Evolutionary conservation across 768 basidiomycete genomes (phyloP), one percentile per base, ranked within the genome.

Genomic region (Chalciporus chontae): DNA sequence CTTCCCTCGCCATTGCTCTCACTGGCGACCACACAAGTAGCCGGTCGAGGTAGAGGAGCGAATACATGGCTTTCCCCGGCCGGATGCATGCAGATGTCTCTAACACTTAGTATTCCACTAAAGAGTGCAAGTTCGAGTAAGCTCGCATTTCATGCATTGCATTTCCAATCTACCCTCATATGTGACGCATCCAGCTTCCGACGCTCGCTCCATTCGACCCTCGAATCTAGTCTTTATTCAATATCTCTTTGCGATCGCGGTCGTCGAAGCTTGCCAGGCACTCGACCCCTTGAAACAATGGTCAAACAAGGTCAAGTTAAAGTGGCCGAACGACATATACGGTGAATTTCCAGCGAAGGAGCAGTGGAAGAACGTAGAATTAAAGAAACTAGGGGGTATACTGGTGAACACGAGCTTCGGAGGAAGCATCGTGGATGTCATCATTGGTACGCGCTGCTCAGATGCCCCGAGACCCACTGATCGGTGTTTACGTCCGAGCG

Each of bases 261-360:
- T 97, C n/a, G 81, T 85, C 15, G 87, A 94, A 57, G 93, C 87
- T 1, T 90, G 90, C 56, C 77, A 83, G 2, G 70, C 71, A 2
- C 71, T 59, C 9, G 75, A 84, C n/a, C 72, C 85, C 0, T 80
- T 49, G 40, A 19, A 65, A 48, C 19, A 15, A 29, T 73, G 71
- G 44, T 84, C 80, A 11, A 69, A 80, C 3, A 73, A 74, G 13
- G 79, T 96, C 10, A 76, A 84, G 36, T 71, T 98, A 21, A 98
- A 97, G 67, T 98, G 96, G 96, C 96, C 95, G 17, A 98, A 98
- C 61, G 96, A 98, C 59, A 73, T 99, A 4, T 97, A 97, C 60
- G 87, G 84, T 2, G 75, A 83, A 36, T 72, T 76, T 36, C 81
- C 73, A 29, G 70, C 66, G 4, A 72, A 65, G 2, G 72, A 71